Base-by-base conservation (phyloP, 2,329 filamentous ascomycete species). In the Trichoderma asperellum region DNA sequence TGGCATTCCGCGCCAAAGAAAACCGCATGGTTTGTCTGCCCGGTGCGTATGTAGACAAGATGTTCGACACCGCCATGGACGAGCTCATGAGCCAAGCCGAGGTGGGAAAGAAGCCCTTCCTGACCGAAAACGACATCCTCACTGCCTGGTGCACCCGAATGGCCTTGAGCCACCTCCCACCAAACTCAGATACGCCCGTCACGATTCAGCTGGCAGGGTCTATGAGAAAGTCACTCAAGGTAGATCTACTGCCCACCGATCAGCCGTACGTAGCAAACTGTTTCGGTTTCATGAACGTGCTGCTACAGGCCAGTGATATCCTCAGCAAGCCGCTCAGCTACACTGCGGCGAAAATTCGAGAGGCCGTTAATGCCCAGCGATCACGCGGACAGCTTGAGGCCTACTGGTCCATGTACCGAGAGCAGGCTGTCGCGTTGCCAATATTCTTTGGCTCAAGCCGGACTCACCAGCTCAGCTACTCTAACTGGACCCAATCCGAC, bases 11-110 rank as follows among this genome's bases (percentile, higher is more conserved):
- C 10, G 16, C 27, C 18, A 32, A 57, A 16, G 55, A 57, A 21
- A 57, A 57, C 18, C 55, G 55, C 55, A 57, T 57, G 55, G 55
- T 57, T 16, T 57, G 55, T 35, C 27, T 57, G 18, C 55, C 55
- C 1, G 55, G 29, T 8, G 14, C 55, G 16, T 57, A 57, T 14
- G 55, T 57, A 18, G 55, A 32, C 18, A 57, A n/a, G 7, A 32
- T 57, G 55, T 34, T 11, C 29, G 11, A 57, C 2, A 34, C 14
- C 16, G 55, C 55, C 29, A 34, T 57, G 18, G 16, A 34, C 2
- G 55, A 57, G 29, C 55, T 57, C 11, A 18, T 5, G 18, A 24
- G 24, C 52, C 16, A 57, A 6, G 27, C 29, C 29, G 55, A 5
- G 27, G 4, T 8, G 14, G 29, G 16, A 1, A 29, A 57, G 29